Evolutionary conservation across 805 yeast genomes (phyloP).

Genomic region (Wickerhamomyces strasburgensis): DNA sequence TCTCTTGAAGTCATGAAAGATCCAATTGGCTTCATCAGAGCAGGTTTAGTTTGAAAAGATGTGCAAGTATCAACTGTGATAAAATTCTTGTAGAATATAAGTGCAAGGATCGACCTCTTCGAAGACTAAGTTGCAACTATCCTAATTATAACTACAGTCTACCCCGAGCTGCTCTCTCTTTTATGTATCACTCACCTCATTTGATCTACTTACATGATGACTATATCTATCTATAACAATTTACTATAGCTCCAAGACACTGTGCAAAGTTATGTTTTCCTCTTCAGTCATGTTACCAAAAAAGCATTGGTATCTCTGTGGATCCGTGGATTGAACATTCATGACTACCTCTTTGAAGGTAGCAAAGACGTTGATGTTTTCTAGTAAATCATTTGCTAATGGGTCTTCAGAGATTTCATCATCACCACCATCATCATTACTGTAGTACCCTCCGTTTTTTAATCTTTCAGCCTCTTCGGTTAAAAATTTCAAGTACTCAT

Average conservation of each 20-base stretch:
- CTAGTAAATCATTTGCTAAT: constrained; percentile 72
- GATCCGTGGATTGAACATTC: constrained; percentile 43
- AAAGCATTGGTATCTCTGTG: constrained; percentile 42
- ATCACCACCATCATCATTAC: constrained; percentile 41
- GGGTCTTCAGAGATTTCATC: constrained; percentile 84
- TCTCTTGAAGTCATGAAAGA: too few species aligned
- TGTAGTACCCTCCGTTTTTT: constrained; percentile 29
- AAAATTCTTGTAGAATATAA: too few species aligned
- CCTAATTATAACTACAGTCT: too few species aligned
- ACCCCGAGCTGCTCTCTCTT: too few species aligned
- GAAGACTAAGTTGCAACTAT: too few species aligned
- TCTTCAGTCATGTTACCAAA: constrained; percentile 35
- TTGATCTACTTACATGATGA: too few species aligned
- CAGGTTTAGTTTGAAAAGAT: too few species aligned
- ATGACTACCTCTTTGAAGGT: constrained; percentile 55
- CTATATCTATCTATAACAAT: too few species aligned
- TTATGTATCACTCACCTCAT: too few species aligned
- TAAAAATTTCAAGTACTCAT: constrained; percentile 46
- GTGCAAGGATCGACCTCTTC: too few species aligned
- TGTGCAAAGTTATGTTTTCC: constrained; percentile 31
- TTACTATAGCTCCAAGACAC: constrained; percentile 27
- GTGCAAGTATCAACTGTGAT: too few species aligned
- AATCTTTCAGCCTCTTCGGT: constrained; percentile 38
- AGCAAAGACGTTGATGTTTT: constrained; percentile 64
- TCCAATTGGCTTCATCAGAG: too few species aligned